These are phyloP conservation scores for Aureobasidium sp. DNA, from an alignment of 2,329 filamentous ascomycete species.

Conservation along the genomic window DNA sequence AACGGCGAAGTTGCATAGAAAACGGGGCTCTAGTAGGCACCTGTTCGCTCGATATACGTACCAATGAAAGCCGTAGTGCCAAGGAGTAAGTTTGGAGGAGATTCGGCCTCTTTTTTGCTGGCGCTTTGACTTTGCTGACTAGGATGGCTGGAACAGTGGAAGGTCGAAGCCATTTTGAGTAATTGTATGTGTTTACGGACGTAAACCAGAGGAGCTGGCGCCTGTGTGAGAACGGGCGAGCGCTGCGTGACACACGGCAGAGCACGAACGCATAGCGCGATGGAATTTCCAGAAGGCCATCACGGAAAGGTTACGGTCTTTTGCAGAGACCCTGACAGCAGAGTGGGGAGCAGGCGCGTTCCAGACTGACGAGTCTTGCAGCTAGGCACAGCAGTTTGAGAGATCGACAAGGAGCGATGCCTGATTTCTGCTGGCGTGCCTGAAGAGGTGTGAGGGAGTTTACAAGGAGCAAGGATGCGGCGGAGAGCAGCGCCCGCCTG, in stretches of 20 bases:
- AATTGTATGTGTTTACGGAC: neutral
- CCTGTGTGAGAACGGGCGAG: neutral
- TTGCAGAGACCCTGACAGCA: conserved; percentile 1
- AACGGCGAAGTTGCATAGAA: conserved; percentile 5
- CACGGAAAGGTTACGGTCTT: neutral
- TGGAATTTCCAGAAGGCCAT: conserved; percentile 6
- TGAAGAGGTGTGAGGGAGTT: neutral
- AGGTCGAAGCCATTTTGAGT: neutral
- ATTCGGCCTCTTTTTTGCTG: neutral
- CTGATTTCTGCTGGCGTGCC: neutral
- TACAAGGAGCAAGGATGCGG: neutral
- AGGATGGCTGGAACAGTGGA: neutral
- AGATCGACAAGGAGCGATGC: neutral
- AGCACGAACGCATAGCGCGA: neutral
- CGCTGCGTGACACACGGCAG: conserved; percentile 5
- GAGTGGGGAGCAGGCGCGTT: conserved; percentile 7
- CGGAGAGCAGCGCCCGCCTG: conserved; percentile 5
- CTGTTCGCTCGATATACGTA: neutral
- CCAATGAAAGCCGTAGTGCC: neutral
- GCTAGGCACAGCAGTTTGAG: conserved; percentile 5
- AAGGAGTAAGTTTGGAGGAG: neutral
- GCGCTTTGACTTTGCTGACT: conserved; percentile 10
- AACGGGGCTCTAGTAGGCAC: conserved; percentile 3
- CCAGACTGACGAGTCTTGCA: neutral
- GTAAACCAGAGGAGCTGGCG: neutral